phyloP scores from a whole-genome alignment of 805 yeast genomes.

The Zygotorulaspora danielsina region DNA sequence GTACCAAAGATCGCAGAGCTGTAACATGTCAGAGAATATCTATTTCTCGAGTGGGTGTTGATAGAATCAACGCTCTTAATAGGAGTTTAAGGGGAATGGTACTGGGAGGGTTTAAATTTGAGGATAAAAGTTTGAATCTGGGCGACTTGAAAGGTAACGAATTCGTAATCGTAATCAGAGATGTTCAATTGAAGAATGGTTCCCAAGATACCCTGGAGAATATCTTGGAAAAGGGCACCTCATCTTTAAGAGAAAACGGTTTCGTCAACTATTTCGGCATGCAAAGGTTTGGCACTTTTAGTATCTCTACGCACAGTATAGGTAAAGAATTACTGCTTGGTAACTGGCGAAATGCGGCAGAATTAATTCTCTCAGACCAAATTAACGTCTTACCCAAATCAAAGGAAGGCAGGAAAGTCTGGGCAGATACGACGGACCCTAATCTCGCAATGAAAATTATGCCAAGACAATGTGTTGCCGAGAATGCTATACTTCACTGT shows the following conservation, averaged over 20 bases:
- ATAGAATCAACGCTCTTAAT: constrained; percentile 72
- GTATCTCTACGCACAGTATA: constrained; percentile 82
- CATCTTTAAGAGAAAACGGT: constrained; percentile 60
- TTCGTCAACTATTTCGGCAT: constrained; percentile 95
- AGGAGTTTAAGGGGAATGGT: constrained; percentile 69
- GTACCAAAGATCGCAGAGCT: constrained; percentile 96
- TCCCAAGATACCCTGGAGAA: constrained; percentile 39
- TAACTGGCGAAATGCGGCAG: constrained; percentile 78
- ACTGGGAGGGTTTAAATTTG: constrained; percentile 74
- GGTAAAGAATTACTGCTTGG: constrained; percentile 69
- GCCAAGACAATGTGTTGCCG: constrained; percentile 90
- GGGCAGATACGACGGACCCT: constrained; percentile 74
- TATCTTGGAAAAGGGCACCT: constrained; percentile 49
- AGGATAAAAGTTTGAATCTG: constrained; percentile 55
- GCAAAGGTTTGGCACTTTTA: constrained; percentile 97
- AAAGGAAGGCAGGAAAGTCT: constrained; percentile 71
- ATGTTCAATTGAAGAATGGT: constrained; percentile 44
- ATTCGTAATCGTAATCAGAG: constrained; percentile 78
- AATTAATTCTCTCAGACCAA: constrained; percentile 78
- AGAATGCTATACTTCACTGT: constrained; percentile 60
- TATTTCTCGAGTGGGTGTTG: constrained; percentile 62
- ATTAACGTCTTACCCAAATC: constrained; percentile 80
- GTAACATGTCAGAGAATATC: constrained; percentile 84
- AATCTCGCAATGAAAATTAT: constrained; percentile 58
- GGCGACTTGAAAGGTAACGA: constrained; percentile 91